Evolutionary conservation across 2,329 filamentous ascomycete genomes (phyloP).

Genomic region (Ophiostoma ulmi): DNA sequence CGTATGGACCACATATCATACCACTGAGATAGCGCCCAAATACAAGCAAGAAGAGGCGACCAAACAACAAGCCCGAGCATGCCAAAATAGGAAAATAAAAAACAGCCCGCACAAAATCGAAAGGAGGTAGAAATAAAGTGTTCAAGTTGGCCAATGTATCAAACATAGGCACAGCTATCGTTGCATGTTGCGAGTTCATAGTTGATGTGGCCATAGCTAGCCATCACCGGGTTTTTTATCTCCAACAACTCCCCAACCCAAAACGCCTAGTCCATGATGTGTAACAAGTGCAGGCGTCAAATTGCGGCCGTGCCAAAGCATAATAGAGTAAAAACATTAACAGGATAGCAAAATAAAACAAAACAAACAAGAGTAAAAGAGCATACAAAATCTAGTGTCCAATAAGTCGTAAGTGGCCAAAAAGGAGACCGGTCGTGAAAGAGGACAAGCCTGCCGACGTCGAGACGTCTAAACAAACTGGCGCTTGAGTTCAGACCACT

Average conservation of each 20-base stretch:
- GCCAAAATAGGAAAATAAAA: neutral
- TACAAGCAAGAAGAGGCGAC: neutral
- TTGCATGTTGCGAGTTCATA: neutral
- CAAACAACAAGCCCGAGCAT: too few relatives aligned
- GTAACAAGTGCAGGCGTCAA: slow-evolving; percentile 9
- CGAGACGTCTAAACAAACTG: slow-evolving; percentile 43
- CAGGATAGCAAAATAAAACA: neutral
- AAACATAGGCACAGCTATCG: slow-evolving; percentile 16
- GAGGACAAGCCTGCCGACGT: neutral
- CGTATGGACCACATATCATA: neutral
- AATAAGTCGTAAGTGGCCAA: neutral
- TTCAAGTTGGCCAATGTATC: slow-evolving; percentile 18
- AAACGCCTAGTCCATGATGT: slow-evolving; percentile 22
- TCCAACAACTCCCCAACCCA: slow-evolving; percentile 12
- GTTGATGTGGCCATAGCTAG: neutral
- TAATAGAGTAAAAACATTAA: slow-evolving; percentile 5
- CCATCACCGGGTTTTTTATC: neutral
- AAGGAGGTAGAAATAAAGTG: neutral
- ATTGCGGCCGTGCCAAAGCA: neutral
- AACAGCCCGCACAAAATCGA: neutral
- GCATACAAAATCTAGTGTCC: slow-evolving; percentile 9
- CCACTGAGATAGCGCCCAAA: neutral
- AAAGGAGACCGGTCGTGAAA: neutral
- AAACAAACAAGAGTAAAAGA: neutral
- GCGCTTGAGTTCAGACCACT: slow-evolving; percentile 68